Evolutionary conservation across 148 eudicot species (phyloP), one percentile per base, ranked within the genome.

Genomic region (Camellia sinensis): DNA sequence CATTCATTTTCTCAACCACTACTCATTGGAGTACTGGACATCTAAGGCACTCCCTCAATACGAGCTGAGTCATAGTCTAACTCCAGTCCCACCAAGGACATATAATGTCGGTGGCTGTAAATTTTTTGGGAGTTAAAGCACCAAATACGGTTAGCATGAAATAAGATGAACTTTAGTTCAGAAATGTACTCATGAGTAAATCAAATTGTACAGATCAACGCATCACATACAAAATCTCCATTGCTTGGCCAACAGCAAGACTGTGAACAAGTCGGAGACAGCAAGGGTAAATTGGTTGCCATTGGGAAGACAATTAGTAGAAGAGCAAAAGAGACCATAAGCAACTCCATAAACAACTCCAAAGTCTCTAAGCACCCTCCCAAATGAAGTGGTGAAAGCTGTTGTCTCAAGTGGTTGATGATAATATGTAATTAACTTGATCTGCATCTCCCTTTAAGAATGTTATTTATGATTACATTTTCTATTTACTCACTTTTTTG

Each of bases 281-380:
- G 7, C 40, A 76, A 64, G 65, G 40, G 21, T 2, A 76, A 76
- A 76, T 63, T 21, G n/a, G 70, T 63, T 21, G n/a, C 59, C 59
- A 7, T 3, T 4, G 44, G 37, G 37, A 76, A 10, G 59, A 45
- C 69, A 12, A 19, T 18, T 5, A 63, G 79, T 48, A 60, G 54
- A 10, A 46, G 70, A 13, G 41, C 79, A 45, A 76, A 76, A 45
- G 70, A 76, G 71, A 64, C 70, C 22, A 64, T 46, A 62, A 64
- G n/a, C 37, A 63, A 76, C 59, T 45, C 6, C 10, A 19, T 22
- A 76, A 63, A 76, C 79, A 5, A 63, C 79, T 76, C 8, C 44
- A 21, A 63, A 46, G 10, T 22, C 79, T 19, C 59, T 48, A 19
- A 14, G 43, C 41, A 21, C 12, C 45, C 45, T 70, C 59, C 54